Conservation (phyloP, 192 early-diverging fungal genomes). For the Backusella macrospora region DNA sequence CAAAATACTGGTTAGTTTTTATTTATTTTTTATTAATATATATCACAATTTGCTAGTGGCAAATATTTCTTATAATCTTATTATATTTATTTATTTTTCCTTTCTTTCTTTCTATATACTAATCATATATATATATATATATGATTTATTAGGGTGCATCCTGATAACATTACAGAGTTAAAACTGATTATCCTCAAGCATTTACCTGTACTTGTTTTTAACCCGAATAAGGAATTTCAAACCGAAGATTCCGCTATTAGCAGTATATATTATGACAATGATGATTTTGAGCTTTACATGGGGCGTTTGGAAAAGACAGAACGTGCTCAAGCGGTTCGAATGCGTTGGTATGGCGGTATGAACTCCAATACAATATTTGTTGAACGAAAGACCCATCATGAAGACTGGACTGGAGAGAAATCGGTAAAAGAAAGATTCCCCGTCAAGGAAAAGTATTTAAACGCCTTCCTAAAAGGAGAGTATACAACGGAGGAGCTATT, state of each 20-base stretch:
- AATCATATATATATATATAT: background rate
- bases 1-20: constrained; percentile 86
- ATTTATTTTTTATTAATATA: background rate
- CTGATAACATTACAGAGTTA: constrained; percentile 94
- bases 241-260: constrained; percentile 88
- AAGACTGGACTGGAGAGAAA: constrained; percentile 95
- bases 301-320: constrained; percentile 91
- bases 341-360: constrained; percentile 97
- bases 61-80: background rate
- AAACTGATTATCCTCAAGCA: constrained; percentile 92
- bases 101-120: background rate
- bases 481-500: constrained; percentile 81
- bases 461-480: constrained; percentile 80
- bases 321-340: constrained; percentile 90
- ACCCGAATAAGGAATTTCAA: constrained; percentile 72
- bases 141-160: constrained; percentile 69
- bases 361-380: constrained; percentile 87
- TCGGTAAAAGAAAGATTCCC: constrained; percentile 92
- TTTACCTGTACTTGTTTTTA: constrained; percentile 91
- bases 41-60: too few relatives aligned
- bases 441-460: constrained; percentile 95
- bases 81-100: background rate
- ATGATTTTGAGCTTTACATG: constrained; percentile 89
- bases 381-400: constrained; percentile 96
- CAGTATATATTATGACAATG: constrained; percentile 96